Evolutionary conservation across 1,284 basidiomycete species (phyloP), one percentile per base, ranked within the genome.

Genomic region (Ceratobasidium theobromae): DNA sequence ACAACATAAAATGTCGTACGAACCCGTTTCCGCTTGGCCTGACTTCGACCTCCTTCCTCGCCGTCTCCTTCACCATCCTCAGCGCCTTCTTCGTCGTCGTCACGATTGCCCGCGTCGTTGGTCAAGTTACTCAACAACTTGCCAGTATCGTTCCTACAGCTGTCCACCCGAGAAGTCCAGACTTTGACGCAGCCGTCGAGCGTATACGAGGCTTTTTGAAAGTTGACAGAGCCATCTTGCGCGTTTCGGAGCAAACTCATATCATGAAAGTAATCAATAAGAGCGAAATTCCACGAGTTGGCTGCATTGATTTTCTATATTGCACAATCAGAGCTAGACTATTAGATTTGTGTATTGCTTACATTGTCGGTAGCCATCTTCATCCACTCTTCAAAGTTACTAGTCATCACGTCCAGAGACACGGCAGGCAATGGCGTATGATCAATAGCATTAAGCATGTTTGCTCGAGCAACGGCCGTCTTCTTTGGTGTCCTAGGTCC

Each of bases 351-450:
- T 23, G 9, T 14, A 8, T 9, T 27, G 80, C 88, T 72, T 74
- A 97, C 95, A 77, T 98, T 98, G 76, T 98, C 97, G 4, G 96
- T 98, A 1, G 95, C 95, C 86, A 99, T 90, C 81, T 98, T 99
- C 96, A 99, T 99, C 96, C 97, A 99, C 75, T 99, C 95, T 75
- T 99, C 96, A 74, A 89, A 95, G 72, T 95, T 95, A 40, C 86
- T 89, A 77, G 82, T 91, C 85, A 92, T 91, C 32, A 93, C 85
- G 72, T 94, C 91, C 71, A 88, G 77, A 0, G 86, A 81, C 14
- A 87, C 83, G 35, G 86, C 82, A 32, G 86, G 82, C 14, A 77
- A 77, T 0, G 83, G 81, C 1, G 84, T 82, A 66, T 85, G 82
- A 14, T 83, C 80, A 1, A 84, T 83, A 21, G 86, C 81, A 65